Conservation (phyloP, 257 asterid species). For the Plantago elongata region DNA sequence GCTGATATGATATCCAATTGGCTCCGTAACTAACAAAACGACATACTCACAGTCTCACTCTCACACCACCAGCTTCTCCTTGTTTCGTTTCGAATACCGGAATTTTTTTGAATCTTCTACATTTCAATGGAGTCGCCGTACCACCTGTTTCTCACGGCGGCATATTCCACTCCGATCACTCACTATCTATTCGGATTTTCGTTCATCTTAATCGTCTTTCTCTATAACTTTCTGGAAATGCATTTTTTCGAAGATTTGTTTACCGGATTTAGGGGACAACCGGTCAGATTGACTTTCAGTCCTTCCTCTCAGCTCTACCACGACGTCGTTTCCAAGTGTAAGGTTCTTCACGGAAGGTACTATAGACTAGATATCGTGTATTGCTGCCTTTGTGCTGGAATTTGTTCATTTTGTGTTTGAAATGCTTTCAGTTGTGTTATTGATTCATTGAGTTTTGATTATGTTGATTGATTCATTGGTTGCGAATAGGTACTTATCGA, state of each 20-base stretch:
- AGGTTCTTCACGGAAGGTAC: conserved; percentile 66
- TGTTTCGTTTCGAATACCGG: no score
- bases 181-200: conserved; percentile 43
- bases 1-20: no score
- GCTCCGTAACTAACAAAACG: no score
- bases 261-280: conserved; percentile 70
- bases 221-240: conserved; percentile 62
- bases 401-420: no score
- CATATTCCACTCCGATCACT: conserved; percentile 38
- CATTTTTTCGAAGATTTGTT: conserved; percentile 56
- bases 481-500: conserved; percentile 56
- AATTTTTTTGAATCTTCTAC: no score
- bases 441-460: no score
- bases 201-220: conserved; percentile 28
- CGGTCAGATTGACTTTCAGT: conserved; percentile 46
- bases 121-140: conserved; percentile 31
- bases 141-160: conserved; percentile 43
- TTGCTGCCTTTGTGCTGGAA: no score
- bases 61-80: no score
- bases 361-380: background rate
- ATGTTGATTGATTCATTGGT: background rate
- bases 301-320: conserved; percentile 51
- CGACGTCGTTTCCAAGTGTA: conserved; percentile 62
- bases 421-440: no score
- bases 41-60: no score